These are phyloP conservation scores for Chytriomyces confervae DNA, from an alignment of 192 early-diverging fungal genomes.

Conservation along the genomic window DNA sequence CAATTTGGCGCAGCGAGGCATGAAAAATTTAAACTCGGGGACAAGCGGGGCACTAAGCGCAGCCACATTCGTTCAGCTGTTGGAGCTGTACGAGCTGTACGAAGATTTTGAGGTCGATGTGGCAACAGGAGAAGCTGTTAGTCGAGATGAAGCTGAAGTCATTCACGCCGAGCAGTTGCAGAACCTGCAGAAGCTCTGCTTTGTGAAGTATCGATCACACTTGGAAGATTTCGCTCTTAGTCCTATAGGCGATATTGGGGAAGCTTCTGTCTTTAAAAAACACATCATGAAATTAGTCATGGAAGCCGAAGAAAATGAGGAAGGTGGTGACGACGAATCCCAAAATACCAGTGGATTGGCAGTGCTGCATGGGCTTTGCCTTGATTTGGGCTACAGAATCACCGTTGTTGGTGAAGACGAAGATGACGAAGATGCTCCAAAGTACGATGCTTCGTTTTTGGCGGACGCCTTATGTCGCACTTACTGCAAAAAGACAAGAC, in stretches of 20 bases:
- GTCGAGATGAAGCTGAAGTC: conserved; percentile 66
- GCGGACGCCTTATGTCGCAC: conserved; percentile 59
- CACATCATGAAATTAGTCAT: conserved; percentile 50
- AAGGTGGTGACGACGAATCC: too few relatives aligned
- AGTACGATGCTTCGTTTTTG: conserved; percentile 55
- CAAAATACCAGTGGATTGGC: too few relatives aligned
- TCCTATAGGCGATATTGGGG: conserved; percentile 71
- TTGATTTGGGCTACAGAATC: conserved; percentile 68
- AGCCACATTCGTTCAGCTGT: conserved; percentile 66
- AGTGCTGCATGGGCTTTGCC: conserved; percentile 64
- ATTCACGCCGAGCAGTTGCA: conserved; percentile 67
- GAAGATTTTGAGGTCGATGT: conserved; percentile 82
- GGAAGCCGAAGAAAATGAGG: too few relatives aligned
- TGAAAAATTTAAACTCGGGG: not conserved
- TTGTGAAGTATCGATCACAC: conserved; percentile 63
- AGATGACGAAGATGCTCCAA: not conserved
- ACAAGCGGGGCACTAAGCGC: conserved; percentile 24
- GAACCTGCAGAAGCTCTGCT: conserved; percentile 79
- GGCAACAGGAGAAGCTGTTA: conserved; percentile 77
- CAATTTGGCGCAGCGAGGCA: conserved; percentile 44
- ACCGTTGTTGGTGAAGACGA: conserved; percentile 33
- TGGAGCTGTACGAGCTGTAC: conserved; percentile 75
- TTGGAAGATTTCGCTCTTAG: conserved; percentile 78
- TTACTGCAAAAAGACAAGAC: conserved; percentile 67
- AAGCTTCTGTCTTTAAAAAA: conserved; percentile 47